phyloP scores from a whole-genome alignment of 805 yeast species.

The Ogataea pignaliae region DNA sequence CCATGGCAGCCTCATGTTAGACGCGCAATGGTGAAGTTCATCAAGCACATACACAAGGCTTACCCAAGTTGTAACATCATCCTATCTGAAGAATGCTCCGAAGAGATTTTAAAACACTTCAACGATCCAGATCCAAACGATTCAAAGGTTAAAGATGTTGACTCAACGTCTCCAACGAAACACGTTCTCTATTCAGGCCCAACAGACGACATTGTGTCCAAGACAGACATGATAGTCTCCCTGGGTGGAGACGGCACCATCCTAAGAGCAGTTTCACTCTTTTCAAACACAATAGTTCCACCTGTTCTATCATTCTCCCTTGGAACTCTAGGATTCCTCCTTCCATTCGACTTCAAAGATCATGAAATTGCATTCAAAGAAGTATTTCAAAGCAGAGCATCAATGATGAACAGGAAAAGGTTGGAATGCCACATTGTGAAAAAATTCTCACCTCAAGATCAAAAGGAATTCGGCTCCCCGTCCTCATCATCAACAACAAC shows the following conservation, averaged over 20 bases:
- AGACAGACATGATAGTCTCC: slow-evolving; percentile 78
- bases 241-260: slow-evolving; percentile 98
- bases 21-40: slow-evolving; percentile 60
- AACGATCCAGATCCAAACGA: neutral
- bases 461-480: slow-evolving; percentile 5
- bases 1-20: slow-evolving; percentile 70
- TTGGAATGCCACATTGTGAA: slow-evolving; percentile 68
- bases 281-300: slow-evolving; percentile 70
- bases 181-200: slow-evolving; percentile 56
- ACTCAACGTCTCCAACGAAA: slow-evolving; percentile 2
- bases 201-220: slow-evolving; percentile 49
- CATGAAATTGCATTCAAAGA: slow-evolving; percentile 55
- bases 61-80: slow-evolving; percentile 75
- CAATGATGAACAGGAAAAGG: slow-evolving; percentile 72
- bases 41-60: slow-evolving; percentile 51
- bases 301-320: slow-evolving; percentile 85
- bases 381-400: slow-evolving; percentile 65
- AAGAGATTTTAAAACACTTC: slow-evolving; percentile 37
- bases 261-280: slow-evolving; percentile 74
- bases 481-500: slow-evolving; percentile 11
- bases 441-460: slow-evolving; percentile 12
- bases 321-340: slow-evolving; percentile 85
- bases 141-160: neutral
- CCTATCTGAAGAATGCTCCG: slow-evolving; percentile 69
- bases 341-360: slow-evolving; percentile 77